Evolutionary conservation across 2,329 filamentous ascomycete species (phyloP).

Genomic region (Bipolaris sorokiniana): DNA sequence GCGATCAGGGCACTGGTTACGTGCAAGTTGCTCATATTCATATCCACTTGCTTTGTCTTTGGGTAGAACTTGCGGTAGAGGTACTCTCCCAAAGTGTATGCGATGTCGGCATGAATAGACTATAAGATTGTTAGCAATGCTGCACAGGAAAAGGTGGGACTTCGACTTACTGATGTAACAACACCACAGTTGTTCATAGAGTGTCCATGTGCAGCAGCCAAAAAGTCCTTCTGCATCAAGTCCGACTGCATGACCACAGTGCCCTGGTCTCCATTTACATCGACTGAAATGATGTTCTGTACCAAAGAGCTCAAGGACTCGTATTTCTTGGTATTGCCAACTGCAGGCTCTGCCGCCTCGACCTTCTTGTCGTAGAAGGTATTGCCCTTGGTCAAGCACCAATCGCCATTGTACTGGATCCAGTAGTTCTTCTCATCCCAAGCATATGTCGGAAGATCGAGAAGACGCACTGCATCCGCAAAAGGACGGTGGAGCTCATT

Average conservation of each 20-base stretch:
- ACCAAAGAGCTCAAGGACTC: not conserved
- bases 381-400: constrained; percentile 33
- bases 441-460: constrained; percentile 58
- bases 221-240: constrained; percentile 14
- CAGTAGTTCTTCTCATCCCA: constrained; percentile 49
- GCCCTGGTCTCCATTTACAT: not conserved
- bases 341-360: not conserved
- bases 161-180: constrained; percentile 35
- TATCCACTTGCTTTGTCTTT: not conserved
- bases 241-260: constrained; percentile 19
- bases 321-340: constrained; percentile 5
- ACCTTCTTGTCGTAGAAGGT: constrained; percentile 9
- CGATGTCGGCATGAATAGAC: constrained; percentile 55
- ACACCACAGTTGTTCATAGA: constrained; percentile 20
- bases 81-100: constrained; percentile 61
- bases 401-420: constrained; percentile 43
- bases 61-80: not conserved
- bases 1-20: not conserved
- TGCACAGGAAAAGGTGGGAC: not conserved
- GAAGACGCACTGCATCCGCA: constrained; percentile 52
- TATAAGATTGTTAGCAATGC: constrained; percentile 15
- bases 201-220: constrained; percentile 25
- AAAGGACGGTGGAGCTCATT: constrained; percentile 65
- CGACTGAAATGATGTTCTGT: constrained; percentile 1
- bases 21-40: not conserved